These are phyloP conservation scores for Wickerhamiella nectarea DNA, from an alignment of 805 yeast genomes.

Conservation along the genomic window DNA sequence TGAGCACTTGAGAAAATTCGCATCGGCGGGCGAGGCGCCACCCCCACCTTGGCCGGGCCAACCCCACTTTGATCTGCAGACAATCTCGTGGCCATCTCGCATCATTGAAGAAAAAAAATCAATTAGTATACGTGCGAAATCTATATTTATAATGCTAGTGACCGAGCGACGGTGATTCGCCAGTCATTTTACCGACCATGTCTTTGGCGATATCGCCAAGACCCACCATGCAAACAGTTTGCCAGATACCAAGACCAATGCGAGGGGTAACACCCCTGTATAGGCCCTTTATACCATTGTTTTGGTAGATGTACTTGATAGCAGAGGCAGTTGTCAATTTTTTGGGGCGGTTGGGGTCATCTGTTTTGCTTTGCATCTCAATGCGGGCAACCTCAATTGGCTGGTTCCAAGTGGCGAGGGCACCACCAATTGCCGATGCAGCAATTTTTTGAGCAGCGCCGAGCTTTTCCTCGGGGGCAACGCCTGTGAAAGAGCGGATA, in stretches of 20 bases:
- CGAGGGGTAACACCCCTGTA: conserved; percentile 97
- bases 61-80: too few species aligned
- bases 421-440: conserved; percentile 90
- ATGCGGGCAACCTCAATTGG: conserved; percentile 96
- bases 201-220: conserved; percentile 88
- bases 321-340: conserved; percentile 68
- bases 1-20: too few species aligned
- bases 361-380: conserved; percentile 94
- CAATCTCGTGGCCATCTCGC: too few species aligned
- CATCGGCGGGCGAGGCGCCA: too few species aligned
- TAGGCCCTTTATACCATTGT: conserved; percentile 78
- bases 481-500: conserved; percentile 51
- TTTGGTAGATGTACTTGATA: conserved; percentile 64
- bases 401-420: conserved; percentile 96
- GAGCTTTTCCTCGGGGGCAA: conserved; percentile 45
- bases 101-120: too few species aligned
- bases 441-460: conserved; percentile 66
- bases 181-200: conserved; percentile 47
- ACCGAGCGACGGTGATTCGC: conserved; percentile 37
- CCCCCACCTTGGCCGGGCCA: too few species aligned
- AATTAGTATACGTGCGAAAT: too few species aligned
- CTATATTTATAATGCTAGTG: conserved; percentile 6
- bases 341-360: conserved; percentile 90
- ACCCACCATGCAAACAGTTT: conserved; percentile 96
- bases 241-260: conserved; percentile 95